Evolutionary conservation across 805 yeast genomes (phyloP).

Genomic region (Ogataea haglerorum): DNA sequence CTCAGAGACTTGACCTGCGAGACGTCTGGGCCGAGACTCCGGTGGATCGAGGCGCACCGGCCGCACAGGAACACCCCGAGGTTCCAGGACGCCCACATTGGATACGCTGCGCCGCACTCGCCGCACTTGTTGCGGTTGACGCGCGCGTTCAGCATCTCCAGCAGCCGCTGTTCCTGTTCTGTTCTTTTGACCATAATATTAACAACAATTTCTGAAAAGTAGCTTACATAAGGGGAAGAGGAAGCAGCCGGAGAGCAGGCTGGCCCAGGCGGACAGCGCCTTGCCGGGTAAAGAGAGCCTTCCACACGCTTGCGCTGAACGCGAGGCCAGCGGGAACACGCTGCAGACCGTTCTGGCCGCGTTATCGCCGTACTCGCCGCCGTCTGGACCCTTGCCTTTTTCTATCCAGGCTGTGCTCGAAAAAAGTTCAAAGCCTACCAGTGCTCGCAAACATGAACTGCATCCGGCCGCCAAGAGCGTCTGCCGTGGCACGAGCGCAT

Average conservation of each 20-base stretch:
- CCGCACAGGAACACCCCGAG: constrained; percentile 79
- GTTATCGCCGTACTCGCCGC: no score
- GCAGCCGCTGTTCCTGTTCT: constrained; percentile 37
- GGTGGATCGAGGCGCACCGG: constrained; percentile 77
- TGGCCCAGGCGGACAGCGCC: no score
- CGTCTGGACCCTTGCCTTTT: background rate
- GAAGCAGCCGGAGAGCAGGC: no score
- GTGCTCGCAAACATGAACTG: background rate
- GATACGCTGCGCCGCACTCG: constrained; percentile 67
- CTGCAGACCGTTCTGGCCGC: no score
- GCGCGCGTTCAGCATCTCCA: constrained; percentile 55
- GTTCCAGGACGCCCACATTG: constrained; percentile 50
- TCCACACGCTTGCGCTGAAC: no score
- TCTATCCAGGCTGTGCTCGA: background rate
- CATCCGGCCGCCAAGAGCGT: background rate
- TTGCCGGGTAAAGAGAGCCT: no score
- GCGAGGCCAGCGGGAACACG: no score
- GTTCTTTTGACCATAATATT: constrained; percentile 7
- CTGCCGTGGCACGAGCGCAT: background rate
- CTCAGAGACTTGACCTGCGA: constrained; percentile 71
- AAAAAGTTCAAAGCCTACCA: background rate
- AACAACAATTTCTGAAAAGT: background rate
- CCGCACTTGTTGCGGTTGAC: constrained; percentile 72
- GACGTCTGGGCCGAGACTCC: constrained; percentile 57
- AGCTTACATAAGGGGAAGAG: no score